phyloP scores from a whole-genome alignment of 2,329 filamentous ascomycete genomes.

The Ophidiomyces ophidiicola region DNA sequence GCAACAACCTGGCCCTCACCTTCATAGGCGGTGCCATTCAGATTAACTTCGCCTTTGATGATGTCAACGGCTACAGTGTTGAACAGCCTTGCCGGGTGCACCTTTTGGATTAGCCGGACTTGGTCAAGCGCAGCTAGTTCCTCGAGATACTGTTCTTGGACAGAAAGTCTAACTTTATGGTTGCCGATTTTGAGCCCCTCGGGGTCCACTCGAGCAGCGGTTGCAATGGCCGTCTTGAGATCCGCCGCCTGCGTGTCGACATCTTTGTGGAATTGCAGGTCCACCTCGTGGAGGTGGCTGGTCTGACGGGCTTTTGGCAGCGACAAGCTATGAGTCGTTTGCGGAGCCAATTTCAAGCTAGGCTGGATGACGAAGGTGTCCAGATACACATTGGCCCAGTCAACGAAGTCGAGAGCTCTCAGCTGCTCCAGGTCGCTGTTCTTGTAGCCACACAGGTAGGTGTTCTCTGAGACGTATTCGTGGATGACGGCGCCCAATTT shows the following conservation, averaged over 20 bases:
- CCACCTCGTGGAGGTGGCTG: conserved; percentile 8
- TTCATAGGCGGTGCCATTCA: conserved; percentile 9
- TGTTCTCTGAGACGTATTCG: conserved; percentile 13
- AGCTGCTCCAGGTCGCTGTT: conserved; percentile 8
- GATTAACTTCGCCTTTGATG: conserved; percentile 11
- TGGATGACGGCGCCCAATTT: conserved; percentile 10
- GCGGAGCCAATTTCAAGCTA: conserved; percentile 6
- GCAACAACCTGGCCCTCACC: conserved; percentile 18
- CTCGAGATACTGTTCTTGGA: conserved; percentile 15
- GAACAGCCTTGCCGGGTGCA: conserved; percentile 14
- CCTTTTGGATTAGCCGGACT: conserved; percentile 15
- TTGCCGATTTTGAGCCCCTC: conserved; percentile 4
- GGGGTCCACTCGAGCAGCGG: conserved; percentile 11
- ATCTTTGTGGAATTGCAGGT: conserved; percentile 14
- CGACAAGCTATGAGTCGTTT: conserved; percentile 7
- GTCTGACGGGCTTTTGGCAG: conserved; percentile 9
- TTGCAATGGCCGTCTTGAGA: conserved; percentile 10
- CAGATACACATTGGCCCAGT: conserved; percentile 13
- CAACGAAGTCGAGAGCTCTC: conserved; percentile 11
- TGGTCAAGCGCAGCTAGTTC: conserved; percentile 14
- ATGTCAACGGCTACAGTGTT: conserved; percentile 17
- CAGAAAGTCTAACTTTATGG: conserved; percentile 11
- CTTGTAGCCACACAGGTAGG: conserved; percentile 13
- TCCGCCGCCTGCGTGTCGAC: conserved; percentile 11
- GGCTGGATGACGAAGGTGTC: conserved; percentile 12